These are phyloP conservation scores for Rubia balearica DNA, from an alignment of 305 asterid species.

Conservation along the genomic window DNA sequence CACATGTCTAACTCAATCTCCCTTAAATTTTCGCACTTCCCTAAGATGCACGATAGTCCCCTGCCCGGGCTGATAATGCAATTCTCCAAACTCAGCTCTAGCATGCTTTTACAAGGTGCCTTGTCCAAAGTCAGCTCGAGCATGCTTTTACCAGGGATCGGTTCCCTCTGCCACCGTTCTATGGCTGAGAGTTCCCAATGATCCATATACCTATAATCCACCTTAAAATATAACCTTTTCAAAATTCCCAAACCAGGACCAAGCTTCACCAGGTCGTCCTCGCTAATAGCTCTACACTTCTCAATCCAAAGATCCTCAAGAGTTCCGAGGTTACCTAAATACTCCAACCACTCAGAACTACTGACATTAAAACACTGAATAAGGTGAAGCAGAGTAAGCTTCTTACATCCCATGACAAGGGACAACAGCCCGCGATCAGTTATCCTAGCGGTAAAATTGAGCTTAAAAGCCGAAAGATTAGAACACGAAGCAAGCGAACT, in stretches of 20 bases:
- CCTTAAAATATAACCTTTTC: slow-evolving; percentile 58
- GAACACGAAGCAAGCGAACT: slow-evolving; percentile 54
- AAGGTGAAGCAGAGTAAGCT: slow-evolving; percentile 53
- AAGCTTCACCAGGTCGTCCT: slow-evolving; percentile 64
- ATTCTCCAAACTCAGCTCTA: slow-evolving; percentile 62
- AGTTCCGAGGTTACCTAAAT: slow-evolving; percentile 59
- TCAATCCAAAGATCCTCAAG: slow-evolving; percentile 69
- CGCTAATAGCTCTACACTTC: slow-evolving; percentile 76
- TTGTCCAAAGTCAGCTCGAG: too few relatives aligned
- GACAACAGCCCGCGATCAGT: slow-evolving; percentile 72
- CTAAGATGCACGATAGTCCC: slow-evolving; percentile 67
- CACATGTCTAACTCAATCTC: slow-evolving; percentile 65
- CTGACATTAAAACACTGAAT: slow-evolving; percentile 55
- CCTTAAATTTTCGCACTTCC: slow-evolving; percentile 57
- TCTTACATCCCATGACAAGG: slow-evolving; percentile 61
- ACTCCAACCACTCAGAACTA: slow-evolving; percentile 70
- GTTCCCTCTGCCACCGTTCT: slow-evolving; percentile 59
- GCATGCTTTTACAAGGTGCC: slow-evolving; percentile 61
- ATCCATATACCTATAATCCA: slow-evolving; percentile 73
- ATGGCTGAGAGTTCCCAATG: slow-evolving; percentile 49
- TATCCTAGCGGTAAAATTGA: slow-evolving; percentile 59
- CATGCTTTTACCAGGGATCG: too few relatives aligned
- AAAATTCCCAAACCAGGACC: slow-evolving; percentile 55
- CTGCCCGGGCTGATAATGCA: slow-evolving; percentile 68
- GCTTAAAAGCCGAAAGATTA: slow-evolving; percentile 46